Evolutionary conservation across 306 rosid genomes (phyloP), one percentile per base, ranked within the genome.

Genomic region (Adenanthera pavonina): DNA sequence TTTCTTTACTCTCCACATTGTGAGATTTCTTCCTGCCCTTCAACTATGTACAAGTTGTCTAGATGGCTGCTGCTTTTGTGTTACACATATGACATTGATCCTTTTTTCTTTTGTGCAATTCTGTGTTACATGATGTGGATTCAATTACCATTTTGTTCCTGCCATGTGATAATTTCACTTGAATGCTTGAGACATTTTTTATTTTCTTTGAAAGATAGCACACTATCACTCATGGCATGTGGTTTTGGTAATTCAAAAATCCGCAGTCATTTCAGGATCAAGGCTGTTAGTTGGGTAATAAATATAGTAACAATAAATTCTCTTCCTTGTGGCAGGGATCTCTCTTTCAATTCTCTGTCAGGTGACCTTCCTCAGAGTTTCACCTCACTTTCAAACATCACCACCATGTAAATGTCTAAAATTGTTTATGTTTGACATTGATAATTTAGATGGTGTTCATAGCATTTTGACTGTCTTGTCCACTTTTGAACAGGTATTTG

Each of bases 281-380:
- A 69, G 36, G 30, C 30, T 25, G 30, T 25, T 25, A 25, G 30
- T 25, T 44, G 74, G 10, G 40, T 44, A 75, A 25, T 25, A 25
- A 25, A 25, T 25, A 25, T 25, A 25, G 68, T 83, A 83, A 82
- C 52, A 3, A 71, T 62, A 41, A 78, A 33, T 41, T 79, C 25
- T 80, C 46, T 81, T 79, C 16, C 88, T 82, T 80, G 70, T 85
- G 84, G 81, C 94, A 95, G 99, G 97, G 99, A 96, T 81, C 86
- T 96, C 67, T 96, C 98, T 41, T 93, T 86, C 88, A 96, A 96
- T 87, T 7, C 83, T 80, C 69, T 96, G 69, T 46, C 91, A 9
- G 94, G 99, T 43, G 83, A 79, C 89, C 98, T 96, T 81, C 99
- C 99, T 68, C 88, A 84, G 87, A 92, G 97, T 89, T 49, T 93